Base-by-base conservation (phyloP, 768 basidiomycete genomes). In the Suillus brevipes region DNA sequence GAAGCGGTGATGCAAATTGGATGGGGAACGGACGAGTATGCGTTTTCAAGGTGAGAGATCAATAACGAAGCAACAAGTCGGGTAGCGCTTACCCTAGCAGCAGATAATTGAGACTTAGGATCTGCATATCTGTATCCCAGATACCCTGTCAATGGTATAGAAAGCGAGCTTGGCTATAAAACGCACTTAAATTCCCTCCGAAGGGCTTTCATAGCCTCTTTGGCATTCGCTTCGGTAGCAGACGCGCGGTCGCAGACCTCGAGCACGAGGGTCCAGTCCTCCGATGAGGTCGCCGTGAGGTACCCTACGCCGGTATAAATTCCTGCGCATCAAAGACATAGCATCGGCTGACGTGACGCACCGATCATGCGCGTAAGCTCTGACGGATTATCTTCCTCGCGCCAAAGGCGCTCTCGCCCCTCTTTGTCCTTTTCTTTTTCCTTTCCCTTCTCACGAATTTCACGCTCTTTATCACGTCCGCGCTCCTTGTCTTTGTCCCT, bases 221-320 rank as follows among this genome's bases (percentile, higher is more conserved):
- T 95, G 12, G 92, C 91, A 61, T 88, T 87, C 10, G 77, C 73
- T 63, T 95, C 92, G 69, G 72, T 90, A 2, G 84, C 76, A 1
- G 91, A 91, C 5, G 92, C 91, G 40, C 91, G 82, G 62, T 97
- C 94, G 70, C 92, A 95, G 18, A 95, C 91, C 62, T 94, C 92
- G 59, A 94, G 81, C 0, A 95, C 90, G 37, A 94, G 83, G 0
- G 83, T 76, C 89, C 91, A 93, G 72, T 94, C 91, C 73, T 94
- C 92, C 4, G 92, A 89, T 1, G 89, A 83, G 0, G 90, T 92
- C 0, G 90, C 90, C 2, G 90, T 89, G 18, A 92, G 79, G 70
- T 84, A 92, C 0, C 89, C 91, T 92, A 55, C 14, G 31, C n/a
- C 36, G 38, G 14, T 47, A n/a, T 68, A 0, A 47, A 65, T 68